Percentiles rank a stretch among this genome's conserved stretches.
Evolutionary conservation across 1,139 yeast genomes (phyloP).

Genomic region (Suhomyces wounanorum): DNA sequence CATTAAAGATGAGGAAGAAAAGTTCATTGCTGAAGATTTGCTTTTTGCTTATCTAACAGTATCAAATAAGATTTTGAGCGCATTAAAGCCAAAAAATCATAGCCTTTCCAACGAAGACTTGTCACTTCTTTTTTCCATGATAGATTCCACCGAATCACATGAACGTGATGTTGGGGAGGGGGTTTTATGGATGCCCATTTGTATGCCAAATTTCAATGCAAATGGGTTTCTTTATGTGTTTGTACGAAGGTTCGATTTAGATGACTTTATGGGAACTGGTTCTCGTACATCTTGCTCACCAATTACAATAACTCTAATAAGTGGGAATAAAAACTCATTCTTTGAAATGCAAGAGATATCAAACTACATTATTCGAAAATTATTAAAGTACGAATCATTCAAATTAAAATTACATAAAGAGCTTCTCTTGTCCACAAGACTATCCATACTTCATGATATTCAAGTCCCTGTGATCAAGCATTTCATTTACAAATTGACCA

Average conservation of each 20-base stretch:
- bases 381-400: conserved; percentile 38
- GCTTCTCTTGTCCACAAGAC: conserved; percentile 21
- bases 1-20: conserved; percentile 14
- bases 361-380: conserved; percentile 48
- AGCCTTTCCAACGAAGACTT: conserved; percentile 35
- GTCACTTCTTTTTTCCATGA: conserved; percentile 30
- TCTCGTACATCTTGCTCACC: conserved; percentile 21
- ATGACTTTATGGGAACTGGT: conserved; percentile 22
- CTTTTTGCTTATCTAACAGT: conserved; percentile 34
- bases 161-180: conserved; percentile 36
- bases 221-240: conserved; percentile 86
- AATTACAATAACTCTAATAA: conserved; percentile 67
- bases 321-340: conserved; percentile 83
- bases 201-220: conserved; percentile 86
- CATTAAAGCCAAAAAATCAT: conserved; percentile 40
- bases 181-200: conserved; percentile 92
- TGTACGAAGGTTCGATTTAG: conserved; percentile 57
- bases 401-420: conserved; percentile 42
- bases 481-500: conserved; percentile 74
- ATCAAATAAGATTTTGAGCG: conserved; percentile 30
- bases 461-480: conserved; percentile 70
- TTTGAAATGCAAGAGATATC: conserved; percentile 69
- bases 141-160: conserved; percentile 22
- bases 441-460: conserved; percentile 42
- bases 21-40: conserved; percentile 30